Evolutionary conservation across 495 filamentous ascomycete species (phyloP).

Genomic region (Penicillium fimorum): DNA sequence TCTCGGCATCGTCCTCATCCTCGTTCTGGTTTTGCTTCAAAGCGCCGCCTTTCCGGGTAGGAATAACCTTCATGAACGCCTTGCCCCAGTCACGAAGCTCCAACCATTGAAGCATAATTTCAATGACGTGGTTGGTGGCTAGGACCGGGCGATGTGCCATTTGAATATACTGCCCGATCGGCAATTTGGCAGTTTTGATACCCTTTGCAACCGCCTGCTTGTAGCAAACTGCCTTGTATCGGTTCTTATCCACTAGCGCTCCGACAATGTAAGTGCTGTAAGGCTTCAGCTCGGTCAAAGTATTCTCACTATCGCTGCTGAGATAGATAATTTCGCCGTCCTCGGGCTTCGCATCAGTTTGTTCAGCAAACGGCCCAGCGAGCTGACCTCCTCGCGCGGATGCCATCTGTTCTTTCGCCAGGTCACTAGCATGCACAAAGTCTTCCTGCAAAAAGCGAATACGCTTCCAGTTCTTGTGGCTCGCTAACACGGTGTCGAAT

Average conservation of each 20-base stretch:
- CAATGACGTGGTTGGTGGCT: constrained; percentile 90
- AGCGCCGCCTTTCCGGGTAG: constrained; percentile 75
- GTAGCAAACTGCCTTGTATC: constrained; percentile 92
- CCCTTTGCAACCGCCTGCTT: constrained; percentile 70
- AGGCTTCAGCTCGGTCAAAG: constrained; percentile 72
- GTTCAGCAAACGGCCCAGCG: constrained; percentile 52
- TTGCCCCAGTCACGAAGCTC: constrained; percentile 84
- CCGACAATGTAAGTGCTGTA: constrained; percentile 92
- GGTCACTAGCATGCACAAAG: constrained; percentile 60
- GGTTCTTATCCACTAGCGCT: constrained; percentile 90
- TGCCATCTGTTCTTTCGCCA: constrained; percentile 60
- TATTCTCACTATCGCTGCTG: constrained; percentile 79
- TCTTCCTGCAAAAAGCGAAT: constrained; percentile 67
- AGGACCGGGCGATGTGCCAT: constrained; percentile 83
- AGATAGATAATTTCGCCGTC: constrained; percentile 77
- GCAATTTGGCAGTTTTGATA: constrained; percentile 83
- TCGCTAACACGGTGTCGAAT: constrained; percentile 68
- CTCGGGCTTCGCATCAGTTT: constrained; percentile 38
- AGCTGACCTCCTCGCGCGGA: constrained; percentile 49
- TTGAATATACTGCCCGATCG: constrained; percentile 87
- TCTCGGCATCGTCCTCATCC: constrained; percentile 22
- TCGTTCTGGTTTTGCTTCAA: constrained; percentile 39
- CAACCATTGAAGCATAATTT: constrained; percentile 94
- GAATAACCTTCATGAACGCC: constrained; percentile 83
- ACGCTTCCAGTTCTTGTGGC: constrained; percentile 76